Evolutionary conservation across 352 stramenopile genomes (phyloP).

Genomic region (Achlya hypogyna): DNA sequence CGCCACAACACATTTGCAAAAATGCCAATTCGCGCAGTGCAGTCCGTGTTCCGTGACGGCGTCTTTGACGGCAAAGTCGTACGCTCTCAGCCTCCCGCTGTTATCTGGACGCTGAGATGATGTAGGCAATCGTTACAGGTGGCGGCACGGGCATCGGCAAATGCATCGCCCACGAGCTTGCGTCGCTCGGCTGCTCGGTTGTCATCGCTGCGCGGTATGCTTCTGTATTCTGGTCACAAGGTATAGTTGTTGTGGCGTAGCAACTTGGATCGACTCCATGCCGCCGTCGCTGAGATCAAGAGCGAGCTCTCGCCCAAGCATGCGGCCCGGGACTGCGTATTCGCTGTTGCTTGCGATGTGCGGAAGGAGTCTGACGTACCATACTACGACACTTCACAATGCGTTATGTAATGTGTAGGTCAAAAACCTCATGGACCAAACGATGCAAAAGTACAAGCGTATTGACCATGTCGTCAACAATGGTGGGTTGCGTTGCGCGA

Average conservation of each 20-base stretch:
- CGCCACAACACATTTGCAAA: background rate
- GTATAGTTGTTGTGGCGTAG: conserved; percentile 22
- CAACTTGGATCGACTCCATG: conserved; percentile 55
- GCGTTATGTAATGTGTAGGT: conserved; percentile 38
- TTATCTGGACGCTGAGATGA: conserved; percentile 8
- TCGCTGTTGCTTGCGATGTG: conserved; percentile 63
- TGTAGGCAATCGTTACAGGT: conserved; percentile 78
- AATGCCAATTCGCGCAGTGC: conserved; percentile 36
- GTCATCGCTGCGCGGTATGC: conserved; percentile 67
- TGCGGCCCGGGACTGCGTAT: conserved; percentile 32
- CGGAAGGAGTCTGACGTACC: conserved; percentile 50
- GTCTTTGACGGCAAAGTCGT: conserved; percentile 75
- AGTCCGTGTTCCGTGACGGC: conserved; percentile 47
- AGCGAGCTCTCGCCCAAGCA: conserved; percentile 31
- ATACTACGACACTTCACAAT: conserved; percentile 23
- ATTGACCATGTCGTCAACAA: conserved; percentile 93
- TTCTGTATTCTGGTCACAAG: background rate
- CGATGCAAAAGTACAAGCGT: conserved; percentile 65
- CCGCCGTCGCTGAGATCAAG: conserved; percentile 48
- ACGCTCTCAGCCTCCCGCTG: conserved; percentile 21
- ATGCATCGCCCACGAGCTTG: conserved; percentile 72
- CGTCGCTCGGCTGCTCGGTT: conserved; percentile 60
- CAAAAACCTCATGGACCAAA: conserved; percentile 51
- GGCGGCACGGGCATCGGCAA: conserved; percentile 81
- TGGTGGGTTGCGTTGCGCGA: conserved; percentile 24